phyloP scores from a whole-genome alignment of 2,329 filamentous ascomycete genomes.

The Stagonosporopsis cucurbitacearum region DNA sequence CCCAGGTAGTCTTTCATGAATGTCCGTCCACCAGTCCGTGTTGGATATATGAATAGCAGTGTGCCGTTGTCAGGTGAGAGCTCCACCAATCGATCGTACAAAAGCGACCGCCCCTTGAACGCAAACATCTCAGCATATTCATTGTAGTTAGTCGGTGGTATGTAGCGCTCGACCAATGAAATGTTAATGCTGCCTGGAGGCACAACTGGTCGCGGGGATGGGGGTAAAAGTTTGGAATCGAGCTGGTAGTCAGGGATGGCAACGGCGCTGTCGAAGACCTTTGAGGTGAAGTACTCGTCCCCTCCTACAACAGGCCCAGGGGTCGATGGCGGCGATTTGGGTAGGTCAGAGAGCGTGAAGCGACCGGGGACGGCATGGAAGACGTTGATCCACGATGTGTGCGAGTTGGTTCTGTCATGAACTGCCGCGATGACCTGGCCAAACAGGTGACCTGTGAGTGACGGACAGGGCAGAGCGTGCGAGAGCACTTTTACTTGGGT shows the following conservation, averaged over 20 bases:
- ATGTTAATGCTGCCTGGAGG: conserved; percentile 66
- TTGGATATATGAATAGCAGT: conserved; percentile 69
- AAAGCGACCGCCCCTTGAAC: conserved; percentile 59
- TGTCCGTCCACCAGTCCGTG: conserved; percentile 61
- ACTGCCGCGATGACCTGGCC: conserved; percentile 62
- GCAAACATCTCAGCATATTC: conserved; percentile 67
- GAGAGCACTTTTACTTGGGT: conserved; percentile 63
- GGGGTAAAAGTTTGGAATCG: conserved; percentile 57
- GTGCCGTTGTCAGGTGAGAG: conserved; percentile 63
- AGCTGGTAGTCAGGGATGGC: conserved; percentile 65
- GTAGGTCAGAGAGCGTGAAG: conserved; percentile 67
- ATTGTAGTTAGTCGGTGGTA: conserved; percentile 65
- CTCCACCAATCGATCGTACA: conserved; percentile 67
- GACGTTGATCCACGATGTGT: conserved; percentile 67
- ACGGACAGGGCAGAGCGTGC: conserved; percentile 66
- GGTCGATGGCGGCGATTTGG: conserved; percentile 67
- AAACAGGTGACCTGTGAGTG: conserved; percentile 59
- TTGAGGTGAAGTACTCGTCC: conserved; percentile 68
- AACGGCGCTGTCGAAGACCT: conserved; percentile 68
- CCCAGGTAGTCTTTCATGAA: conserved; percentile 67
- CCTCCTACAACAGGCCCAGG: conserved; percentile 59
- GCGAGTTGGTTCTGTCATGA: conserved; percentile 59
- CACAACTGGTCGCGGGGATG: conserved; percentile 64
- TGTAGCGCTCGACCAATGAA: conserved; percentile 68
- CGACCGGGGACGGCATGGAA: conserved; percentile 68